These are phyloP conservation scores for Ilyonectria destructans DNA, from an alignment of 2,329 filamentous ascomycete genomes.

Conservation along the genomic window DNA sequence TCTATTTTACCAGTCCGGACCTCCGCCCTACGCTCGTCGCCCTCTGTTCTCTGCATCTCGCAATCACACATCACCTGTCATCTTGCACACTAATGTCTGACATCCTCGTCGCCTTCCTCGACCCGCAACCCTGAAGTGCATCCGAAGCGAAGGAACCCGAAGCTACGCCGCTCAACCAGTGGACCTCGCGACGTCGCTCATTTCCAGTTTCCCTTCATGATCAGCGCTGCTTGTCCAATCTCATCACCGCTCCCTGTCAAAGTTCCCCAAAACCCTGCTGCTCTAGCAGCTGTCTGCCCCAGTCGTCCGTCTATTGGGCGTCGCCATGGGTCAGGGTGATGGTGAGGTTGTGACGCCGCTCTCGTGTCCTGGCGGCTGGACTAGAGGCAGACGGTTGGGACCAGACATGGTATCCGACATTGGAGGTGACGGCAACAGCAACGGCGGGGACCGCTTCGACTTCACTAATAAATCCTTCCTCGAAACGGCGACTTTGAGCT, in stretches of 20 bases:
- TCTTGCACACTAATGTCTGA: constrained; percentile 22
- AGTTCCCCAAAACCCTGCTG: constrained; percentile 42
- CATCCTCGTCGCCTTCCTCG: constrained; percentile 27
- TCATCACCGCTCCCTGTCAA: constrained; percentile 46
- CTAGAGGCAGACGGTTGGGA: constrained; percentile 38
- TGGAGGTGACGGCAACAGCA: constrained; percentile 35
- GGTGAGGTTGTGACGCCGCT: constrained; percentile 41
- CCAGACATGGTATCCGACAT: constrained; percentile 36
- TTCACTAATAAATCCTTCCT: constrained; percentile 49
- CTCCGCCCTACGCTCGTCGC: constrained; percentile 1
- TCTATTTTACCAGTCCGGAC: constrained; percentile 4
- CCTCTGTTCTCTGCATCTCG: neutral
- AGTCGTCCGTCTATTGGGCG: constrained; percentile 37
- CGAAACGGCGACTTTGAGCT: constrained; percentile 49
- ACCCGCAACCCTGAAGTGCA: constrained; percentile 26
- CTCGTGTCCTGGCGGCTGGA: constrained; percentile 42
- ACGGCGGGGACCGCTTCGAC: constrained; percentile 35
- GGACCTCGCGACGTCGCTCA: constrained; percentile 46
- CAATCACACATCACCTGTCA: constrained; percentile 19
- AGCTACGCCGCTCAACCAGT: constrained; percentile 38
- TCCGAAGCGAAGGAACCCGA: constrained; percentile 20
- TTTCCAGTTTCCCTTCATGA: constrained; percentile 48
- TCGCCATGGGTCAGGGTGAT: constrained; percentile 49
- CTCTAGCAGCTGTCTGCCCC: constrained; percentile 33
- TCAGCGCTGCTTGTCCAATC: constrained; percentile 44